phyloP scores from a whole-genome alignment of 1,284 basidiomycete genomes.

The Ustilago curta region DNA sequence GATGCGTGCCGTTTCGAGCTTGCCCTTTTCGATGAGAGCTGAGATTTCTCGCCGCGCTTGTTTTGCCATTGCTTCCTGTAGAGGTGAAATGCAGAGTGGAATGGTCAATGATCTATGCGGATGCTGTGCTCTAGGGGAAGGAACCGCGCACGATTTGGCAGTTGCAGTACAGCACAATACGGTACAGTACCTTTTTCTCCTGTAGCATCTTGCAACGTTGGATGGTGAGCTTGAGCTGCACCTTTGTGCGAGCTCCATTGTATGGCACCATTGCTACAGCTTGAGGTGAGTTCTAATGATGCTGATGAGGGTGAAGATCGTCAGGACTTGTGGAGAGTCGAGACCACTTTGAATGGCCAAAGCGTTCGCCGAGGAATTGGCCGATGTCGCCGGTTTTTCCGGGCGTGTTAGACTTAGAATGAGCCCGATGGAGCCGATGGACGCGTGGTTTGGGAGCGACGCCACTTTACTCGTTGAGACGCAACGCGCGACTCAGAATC shows the following conservation, averaged over 20 bases:
- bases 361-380: conserved; percentile 42
- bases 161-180: no score
- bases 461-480: conserved; percentile 35
- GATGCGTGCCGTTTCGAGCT: conserved; percentile 83
- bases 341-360: not conserved
- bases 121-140: conserved; percentile 7
- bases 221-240: conserved; percentile 80
- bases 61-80: conserved; percentile 84
- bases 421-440: conserved; percentile 18
- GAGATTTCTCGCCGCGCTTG: conserved; percentile 82
- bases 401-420: not conserved
- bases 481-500: conserved; percentile 2
- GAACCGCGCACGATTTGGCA: conserved; percentile 69
- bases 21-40: conserved; percentile 80
- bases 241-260: conserved; percentile 60
- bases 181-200: conserved; percentile 92
- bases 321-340: conserved; percentile 16
- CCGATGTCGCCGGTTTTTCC: conserved; percentile 16
- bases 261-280: conserved; percentile 54
- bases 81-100: not conserved
- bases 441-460: conserved; percentile 30
- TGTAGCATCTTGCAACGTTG: conserved; percentile 89
- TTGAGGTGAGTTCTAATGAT: not conserved
- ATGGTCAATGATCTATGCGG: not conserved
- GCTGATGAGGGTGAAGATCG: not conserved